These are phyloP conservation scores for Neocatenulostroma microsporum DNA, from an alignment of 2,329 filamentous ascomycete genomes.

Conservation along the genomic window DNA sequence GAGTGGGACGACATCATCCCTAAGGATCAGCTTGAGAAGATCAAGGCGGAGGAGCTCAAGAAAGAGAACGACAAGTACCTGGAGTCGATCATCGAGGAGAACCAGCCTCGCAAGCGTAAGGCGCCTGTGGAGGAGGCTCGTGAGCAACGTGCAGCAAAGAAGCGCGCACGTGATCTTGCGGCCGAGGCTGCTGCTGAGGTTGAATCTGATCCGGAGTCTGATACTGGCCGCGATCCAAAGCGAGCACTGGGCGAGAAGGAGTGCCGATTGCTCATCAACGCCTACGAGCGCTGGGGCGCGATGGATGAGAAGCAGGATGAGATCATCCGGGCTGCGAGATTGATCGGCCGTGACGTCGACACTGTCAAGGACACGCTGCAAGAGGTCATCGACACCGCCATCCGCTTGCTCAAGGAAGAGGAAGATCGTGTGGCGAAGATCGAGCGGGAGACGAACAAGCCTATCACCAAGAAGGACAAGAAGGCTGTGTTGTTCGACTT, in stretches of 20 bases:
- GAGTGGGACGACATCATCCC: conserved; percentile 99
- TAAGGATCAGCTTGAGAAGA: conserved; percentile 77
- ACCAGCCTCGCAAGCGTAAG: conserved; percentile 67
- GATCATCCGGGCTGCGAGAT: conserved; percentile 76
- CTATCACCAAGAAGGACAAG: conserved; percentile 89
- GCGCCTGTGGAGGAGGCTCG: conserved; percentile 56
- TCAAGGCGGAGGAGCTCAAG: conserved; percentile 83
- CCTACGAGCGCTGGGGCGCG: conserved; percentile 83
- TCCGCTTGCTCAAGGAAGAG: conserved; percentile 66
- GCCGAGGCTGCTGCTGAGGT: conserved; percentile 54
- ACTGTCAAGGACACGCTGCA: conserved; percentile 68
- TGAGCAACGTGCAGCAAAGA: conserved; percentile 61
- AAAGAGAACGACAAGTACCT: conserved; percentile 77
- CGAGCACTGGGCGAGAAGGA: conserved; percentile 90
- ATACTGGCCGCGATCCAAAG: conserved; percentile 63
- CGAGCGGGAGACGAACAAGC: conserved; percentile 67
- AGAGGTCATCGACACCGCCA: conserved; percentile 68
- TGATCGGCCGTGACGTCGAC: conserved; percentile 73
- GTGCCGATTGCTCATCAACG: conserved; percentile 80
- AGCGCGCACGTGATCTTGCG: conserved; percentile 61
- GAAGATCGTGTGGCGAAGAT: conserved; percentile 52
- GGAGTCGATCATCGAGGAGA: conserved; percentile 73
- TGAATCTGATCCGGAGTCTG: conserved; percentile 38
- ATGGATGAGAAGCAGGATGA: conserved; percentile 84
- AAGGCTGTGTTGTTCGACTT: conserved; percentile 96